These are phyloP conservation scores for Blastomyces silverae DNA, from an alignment of 2,329 filamentous ascomycete species.

Conservation along the genomic window DNA sequence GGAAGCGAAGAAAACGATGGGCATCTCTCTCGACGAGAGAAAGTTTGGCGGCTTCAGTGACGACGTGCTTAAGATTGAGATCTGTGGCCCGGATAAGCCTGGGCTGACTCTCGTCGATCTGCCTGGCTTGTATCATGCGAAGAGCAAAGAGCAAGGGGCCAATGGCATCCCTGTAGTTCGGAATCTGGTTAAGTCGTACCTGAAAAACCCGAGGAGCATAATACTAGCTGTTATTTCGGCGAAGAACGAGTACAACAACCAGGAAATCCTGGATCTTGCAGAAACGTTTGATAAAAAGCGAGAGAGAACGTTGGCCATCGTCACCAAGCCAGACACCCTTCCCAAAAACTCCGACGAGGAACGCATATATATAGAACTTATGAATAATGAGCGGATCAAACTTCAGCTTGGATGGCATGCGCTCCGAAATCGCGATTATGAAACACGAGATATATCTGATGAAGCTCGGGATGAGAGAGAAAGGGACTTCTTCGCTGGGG, in stretches of 20 bases:
- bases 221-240: slow-evolving; percentile 52
- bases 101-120: slow-evolving; percentile 21
- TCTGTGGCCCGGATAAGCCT: slow-evolving; percentile 17
- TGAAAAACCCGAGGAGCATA: slow-evolving; percentile 53
- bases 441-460: slow-evolving; percentile 15
- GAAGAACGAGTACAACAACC: slow-evolving; percentile 49
- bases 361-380: slow-evolving; percentile 23
- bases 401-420: slow-evolving; percentile 30
- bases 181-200: slow-evolving; percentile 41
- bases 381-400: slow-evolving; percentile 24
- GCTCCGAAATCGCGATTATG: slow-evolving; percentile 24
- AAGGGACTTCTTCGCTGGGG: slow-evolving; percentile 23
- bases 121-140: slow-evolving; percentile 18
- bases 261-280: slow-evolving; percentile 47
- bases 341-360: slow-evolving; percentile 26
- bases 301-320: slow-evolving; percentile 29
- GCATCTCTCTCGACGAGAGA: no score
- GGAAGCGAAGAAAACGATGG: slow-evolving; percentile 3
- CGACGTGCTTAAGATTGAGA: slow-evolving; percentile 17
- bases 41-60: slow-evolving; percentile 10
- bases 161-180: slow-evolving; percentile 22
- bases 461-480: slow-evolving; percentile 24
- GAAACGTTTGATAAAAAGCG: slow-evolving; percentile 25
- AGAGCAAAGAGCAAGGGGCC: slow-evolving; percentile 18
- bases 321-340: slow-evolving; percentile 32